These are phyloP conservation scores for Macrophomina pseudophaseolina DNA, from an alignment of 2,329 filamentous ascomycete species.

Conservation along the genomic window DNA sequence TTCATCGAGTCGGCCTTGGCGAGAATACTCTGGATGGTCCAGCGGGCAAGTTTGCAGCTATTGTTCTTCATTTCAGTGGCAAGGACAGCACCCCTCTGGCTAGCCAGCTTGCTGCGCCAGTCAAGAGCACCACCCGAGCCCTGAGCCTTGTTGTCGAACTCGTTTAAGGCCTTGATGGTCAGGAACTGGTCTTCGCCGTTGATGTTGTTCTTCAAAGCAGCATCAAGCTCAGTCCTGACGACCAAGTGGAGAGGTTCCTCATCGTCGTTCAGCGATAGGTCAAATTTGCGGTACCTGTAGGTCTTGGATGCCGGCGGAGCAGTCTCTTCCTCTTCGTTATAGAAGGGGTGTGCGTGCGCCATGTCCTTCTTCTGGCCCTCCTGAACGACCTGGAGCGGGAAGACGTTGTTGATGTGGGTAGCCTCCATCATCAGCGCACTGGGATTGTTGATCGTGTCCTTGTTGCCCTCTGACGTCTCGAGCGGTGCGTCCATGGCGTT, in stretches of 20 bases:
- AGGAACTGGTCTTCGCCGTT: constrained; percentile 90
- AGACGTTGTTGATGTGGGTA: constrained; percentile 99
- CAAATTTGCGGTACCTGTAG: constrained; percentile 98
- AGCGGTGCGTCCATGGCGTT: constrained; percentile 95
- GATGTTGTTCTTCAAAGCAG: constrained; percentile 92
- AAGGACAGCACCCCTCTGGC: constrained; percentile 93
- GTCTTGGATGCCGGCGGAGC: constrained; percentile 94
- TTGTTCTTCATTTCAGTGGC: constrained; percentile 99
- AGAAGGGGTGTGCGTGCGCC: constrained; percentile 92
- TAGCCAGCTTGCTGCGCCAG: constrained; percentile 94
- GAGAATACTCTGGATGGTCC: constrained; percentile 96
- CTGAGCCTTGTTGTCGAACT: constrained; percentile 98
- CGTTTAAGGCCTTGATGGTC: constrained; percentile 94
- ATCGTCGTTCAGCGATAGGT: constrained; percentile 86
- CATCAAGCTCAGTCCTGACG: constrained; percentile 93
- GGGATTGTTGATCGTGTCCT: constrained; percentile 95
- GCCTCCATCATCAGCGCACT: constrained; percentile 91
- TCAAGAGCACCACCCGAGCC: constrained; percentile 93
- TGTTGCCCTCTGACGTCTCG: constrained; percentile 88
- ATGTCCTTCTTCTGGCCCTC: constrained; percentile 85
- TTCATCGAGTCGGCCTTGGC: constrained; percentile 99
- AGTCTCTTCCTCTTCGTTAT: constrained; percentile 89
- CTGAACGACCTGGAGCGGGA: constrained; percentile 90
- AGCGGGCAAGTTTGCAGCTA: constrained; percentile 95
- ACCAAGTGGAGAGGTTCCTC: constrained; percentile 92